Base-by-base conservation (phyloP, 2,329 filamentous ascomycete genomes). In the Arachnomyces sp. region DNA sequence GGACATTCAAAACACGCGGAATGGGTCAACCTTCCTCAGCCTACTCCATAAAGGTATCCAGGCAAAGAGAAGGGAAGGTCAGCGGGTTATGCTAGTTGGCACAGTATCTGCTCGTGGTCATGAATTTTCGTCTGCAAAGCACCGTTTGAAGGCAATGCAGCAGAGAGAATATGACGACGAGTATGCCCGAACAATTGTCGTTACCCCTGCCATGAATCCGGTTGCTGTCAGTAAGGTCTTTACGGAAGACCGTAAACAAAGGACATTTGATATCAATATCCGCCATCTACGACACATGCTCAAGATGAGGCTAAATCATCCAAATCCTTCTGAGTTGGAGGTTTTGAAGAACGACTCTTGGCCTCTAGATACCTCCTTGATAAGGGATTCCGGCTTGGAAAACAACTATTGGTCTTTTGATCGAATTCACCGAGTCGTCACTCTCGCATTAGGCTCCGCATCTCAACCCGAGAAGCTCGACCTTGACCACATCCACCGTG, bases 1-100 rank as follows among this genome's bases (percentile, higher is more conserved):
- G 39, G 86, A 93, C 47, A 71, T 98, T 7, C 78, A 74, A 51
- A 75, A 76, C 54, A 81, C 84, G 1, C 60, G 74, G 4, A 79
- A 86, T 43, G 86, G 87, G 8, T 71, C 76, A 2, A 72, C 75
- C 15, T 75, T 96, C 25, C 65, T 95, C 6, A 67, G 72, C 31
- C 78, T 82, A 43, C 66, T 98, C 9, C 79, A 85, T 39, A 74
- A 77, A 35, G 70, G 84, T 5, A 77, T 94, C 17, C 82, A 89
- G 52, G 75, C 77, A 44, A 74, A 82, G 43, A 84, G 89, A 70
- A 72, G 74, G 39, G 72, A 77, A 30, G 88, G 88, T 3, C 75
- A 80, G 49, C 77, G 76, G 44, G 74, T 95, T 38, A 74, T 89
- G 40, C 73, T 95, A 13, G 65, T 96, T 25, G 92, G 89, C n/a